phyloP scores from a whole-genome alignment of 306 rosid species.

The Pyrus pyrifolia region DNA sequence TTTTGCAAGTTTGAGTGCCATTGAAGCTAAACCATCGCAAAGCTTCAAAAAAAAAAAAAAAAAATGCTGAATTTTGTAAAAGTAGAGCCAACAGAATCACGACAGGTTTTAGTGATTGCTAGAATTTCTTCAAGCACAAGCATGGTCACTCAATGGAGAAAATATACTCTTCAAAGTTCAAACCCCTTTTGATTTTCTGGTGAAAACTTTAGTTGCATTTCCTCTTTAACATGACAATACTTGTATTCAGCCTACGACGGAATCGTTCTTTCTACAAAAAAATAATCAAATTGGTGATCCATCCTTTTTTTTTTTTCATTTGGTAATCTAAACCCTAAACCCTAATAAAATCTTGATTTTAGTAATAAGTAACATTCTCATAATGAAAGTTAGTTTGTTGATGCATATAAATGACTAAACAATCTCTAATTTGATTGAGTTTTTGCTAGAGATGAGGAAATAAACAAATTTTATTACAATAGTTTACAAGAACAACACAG shows the following conservation, averaged over 20 bases:
- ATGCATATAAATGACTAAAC: no score
- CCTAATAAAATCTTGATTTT: no score
- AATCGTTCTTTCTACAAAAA: no score
- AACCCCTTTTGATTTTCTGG: not conserved
- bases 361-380: not conserved
- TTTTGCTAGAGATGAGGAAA: not conserved
- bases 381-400: not conserved
- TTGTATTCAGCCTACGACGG: not conserved
- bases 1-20: not conserved
- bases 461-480: no score
- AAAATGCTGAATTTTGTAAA: not conserved
- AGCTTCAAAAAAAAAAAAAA: not conserved
- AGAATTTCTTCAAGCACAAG: conserved; percentile 8
- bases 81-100: conserved; percentile 16
- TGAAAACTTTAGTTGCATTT: not conserved
- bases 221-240: not conserved
- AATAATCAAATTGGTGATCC: not conserved
- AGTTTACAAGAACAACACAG: no score
- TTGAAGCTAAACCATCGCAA: not conserved
- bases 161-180: not conserved
- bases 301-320: no score
- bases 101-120: conserved; percentile 4
- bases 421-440: not conserved
- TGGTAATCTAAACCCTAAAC: no score
- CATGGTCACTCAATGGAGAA: conserved; percentile 1